phyloP scores from a whole-genome alignment of 306 rosid species.

The Boehmeria nivea region DNA sequence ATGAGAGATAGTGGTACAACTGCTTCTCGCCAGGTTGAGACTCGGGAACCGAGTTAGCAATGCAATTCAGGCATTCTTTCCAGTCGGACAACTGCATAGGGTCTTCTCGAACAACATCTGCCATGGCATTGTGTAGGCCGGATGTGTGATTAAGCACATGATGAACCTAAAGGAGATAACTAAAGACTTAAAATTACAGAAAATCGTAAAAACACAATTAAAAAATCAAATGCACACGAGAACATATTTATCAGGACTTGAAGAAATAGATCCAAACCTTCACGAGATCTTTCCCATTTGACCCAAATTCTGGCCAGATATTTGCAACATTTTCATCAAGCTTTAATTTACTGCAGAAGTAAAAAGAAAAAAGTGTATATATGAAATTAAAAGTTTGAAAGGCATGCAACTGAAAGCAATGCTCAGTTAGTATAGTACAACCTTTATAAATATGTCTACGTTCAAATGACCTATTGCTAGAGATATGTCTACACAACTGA shows the following conservation, averaged over 20 bases:
- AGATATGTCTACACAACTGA: no score
- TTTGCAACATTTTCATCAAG: slow-evolving; percentile 74
- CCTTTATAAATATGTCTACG: no score
- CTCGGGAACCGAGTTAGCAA: slow-evolving; percentile 65
- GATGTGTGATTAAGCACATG: slow-evolving; percentile 96
- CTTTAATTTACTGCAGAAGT: slow-evolving; percentile 54
- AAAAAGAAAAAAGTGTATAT: background rate
- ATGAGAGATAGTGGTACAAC: slow-evolving; percentile 77
- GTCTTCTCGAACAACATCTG: slow-evolving; percentile 45
- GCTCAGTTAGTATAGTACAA: no score
- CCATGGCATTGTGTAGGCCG: slow-evolving; percentile 90
- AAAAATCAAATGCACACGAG: slow-evolving; percentile 2
- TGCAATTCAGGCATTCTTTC: slow-evolving; percentile 68
- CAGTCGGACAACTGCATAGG: slow-evolving; percentile 71
- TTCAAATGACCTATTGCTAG: no score
- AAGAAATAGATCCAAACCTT: slow-evolving; percentile 44
- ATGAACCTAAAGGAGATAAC: slow-evolving; percentile 51
- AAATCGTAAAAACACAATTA: slow-evolving; percentile 5
- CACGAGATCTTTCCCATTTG: slow-evolving; percentile 65
- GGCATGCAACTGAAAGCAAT: no score
- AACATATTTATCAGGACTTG: slow-evolving; percentile 14
- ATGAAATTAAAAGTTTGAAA: no score
- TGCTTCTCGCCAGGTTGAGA: slow-evolving; percentile 90
- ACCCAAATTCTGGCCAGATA: slow-evolving; percentile 88
- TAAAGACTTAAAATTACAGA: background rate